These are phyloP conservation scores for Elsinoe batatas DNA, from an alignment of 2,329 filamentous ascomycete species.

Conservation along the genomic window DNA sequence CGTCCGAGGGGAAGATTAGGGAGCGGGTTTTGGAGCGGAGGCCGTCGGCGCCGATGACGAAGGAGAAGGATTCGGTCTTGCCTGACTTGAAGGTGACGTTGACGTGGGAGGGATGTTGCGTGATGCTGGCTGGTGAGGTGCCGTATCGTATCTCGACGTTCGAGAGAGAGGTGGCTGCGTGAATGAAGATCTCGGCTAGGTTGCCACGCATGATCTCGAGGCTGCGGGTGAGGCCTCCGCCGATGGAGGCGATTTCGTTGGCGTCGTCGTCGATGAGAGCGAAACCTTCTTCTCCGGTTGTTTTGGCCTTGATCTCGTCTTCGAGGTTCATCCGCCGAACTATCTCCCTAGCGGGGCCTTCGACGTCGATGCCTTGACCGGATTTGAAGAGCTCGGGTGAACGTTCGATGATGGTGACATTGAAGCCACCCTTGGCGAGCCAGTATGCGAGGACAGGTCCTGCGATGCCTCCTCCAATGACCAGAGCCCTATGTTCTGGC, in stretches of 20 bases:
- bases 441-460: slow-evolving; percentile 21
- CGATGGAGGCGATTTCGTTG: slow-evolving; percentile 11
- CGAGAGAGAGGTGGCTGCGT: slow-evolving; percentile 17
- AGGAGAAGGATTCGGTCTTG: slow-evolving; percentile 16
- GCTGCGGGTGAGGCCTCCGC: slow-evolving; percentile 18
- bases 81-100: slow-evolving; percentile 15
- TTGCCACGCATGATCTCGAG: slow-evolving; percentile 44
- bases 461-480: slow-evolving; percentile 21
- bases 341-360: slow-evolving; percentile 20
- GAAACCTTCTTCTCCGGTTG: slow-evolving; percentile 23
- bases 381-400: slow-evolving; percentile 12
- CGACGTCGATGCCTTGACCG: slow-evolving; percentile 25
- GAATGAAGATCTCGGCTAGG: slow-evolving; percentile 37
- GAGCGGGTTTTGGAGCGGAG: slow-evolving; percentile 20
- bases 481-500: slow-evolving; percentile 16
- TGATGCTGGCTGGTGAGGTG: slow-evolving; percentile 16
- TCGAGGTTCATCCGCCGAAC: slow-evolving; percentile 22
- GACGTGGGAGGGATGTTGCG: slow-evolving; percentile 10
- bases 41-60: slow-evolving; percentile 25
- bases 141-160: slow-evolving; percentile 20
- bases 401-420: slow-evolving; percentile 21
- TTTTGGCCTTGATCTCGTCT: slow-evolving; percentile 19
- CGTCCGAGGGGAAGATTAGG: slow-evolving; percentile 19
- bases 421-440: slow-evolving; percentile 18
- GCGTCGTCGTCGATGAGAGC: slow-evolving; percentile 21